Evolutionary conservation across 208 protist genomes (phyloP), one percentile per base, ranked within the genome.

Genomic region (Naegleria lovaniensis): DNA sequence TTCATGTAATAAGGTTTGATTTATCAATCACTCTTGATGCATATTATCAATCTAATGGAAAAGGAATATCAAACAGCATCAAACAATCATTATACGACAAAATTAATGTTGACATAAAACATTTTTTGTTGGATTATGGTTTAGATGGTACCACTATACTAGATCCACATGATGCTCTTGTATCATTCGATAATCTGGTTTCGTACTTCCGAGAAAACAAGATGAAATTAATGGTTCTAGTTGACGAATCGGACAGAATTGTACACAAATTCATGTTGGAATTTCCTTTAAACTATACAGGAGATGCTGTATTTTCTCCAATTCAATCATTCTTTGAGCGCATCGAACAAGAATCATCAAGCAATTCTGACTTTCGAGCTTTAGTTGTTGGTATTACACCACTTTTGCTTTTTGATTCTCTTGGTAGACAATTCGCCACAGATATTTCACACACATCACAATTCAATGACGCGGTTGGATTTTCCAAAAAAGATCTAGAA

Each of bases 181-280:
- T 25, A 41, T 25, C 76, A 19, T 41, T 25, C 40, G 9, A 40
- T 7, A 84, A 16, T 25, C 33, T 84, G 36, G 5, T 36, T 40
- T 15, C 3, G 6, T 5, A 25, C 19, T 9, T 84, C 15, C 33
- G 5, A 3, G 40, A 40, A 40, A 84, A 40, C 5, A 84, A 84
- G 16, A 5, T 2, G 1, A 36, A 40, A 41, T 84, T 84, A 40
- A 84, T 84, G 25, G 36, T 84, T 41, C 19, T 84, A 40, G 19
- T 84, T 84, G 76, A 84, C 40, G 76, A 84, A 84, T 84, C 36
- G 36, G 76, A 84, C 40, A 36, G 76, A 36, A 41, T 84, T 84
- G 76, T 36, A 36, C 36, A 84, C 36, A 84, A 40, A 40, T 84
- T 84, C 9, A 41, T 84, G 25, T 40, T 84, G 5, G 76, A 84